Percentiles rank a stretch among this genome's conserved stretches.
phyloP scores from a whole-genome alignment of 441 rosid genomes.

The Adansonia rubrostipa region DNA sequence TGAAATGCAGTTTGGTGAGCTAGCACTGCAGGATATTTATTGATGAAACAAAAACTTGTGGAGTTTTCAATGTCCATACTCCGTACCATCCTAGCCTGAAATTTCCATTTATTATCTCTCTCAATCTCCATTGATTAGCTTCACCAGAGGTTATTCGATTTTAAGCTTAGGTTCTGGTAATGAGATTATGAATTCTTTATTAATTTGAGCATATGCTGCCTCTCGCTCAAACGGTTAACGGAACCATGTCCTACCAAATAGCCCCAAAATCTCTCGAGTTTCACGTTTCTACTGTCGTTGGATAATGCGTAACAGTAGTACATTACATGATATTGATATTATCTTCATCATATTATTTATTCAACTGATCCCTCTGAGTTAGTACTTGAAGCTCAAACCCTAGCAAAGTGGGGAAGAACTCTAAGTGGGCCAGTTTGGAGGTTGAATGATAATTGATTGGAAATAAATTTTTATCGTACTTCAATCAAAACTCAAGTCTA shows the following conservation, averaged over 20 bases:
- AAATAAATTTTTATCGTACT: constrained; percentile 34
- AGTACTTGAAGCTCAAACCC: not conserved
- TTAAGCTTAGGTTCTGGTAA: not conserved
- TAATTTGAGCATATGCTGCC: not conserved
- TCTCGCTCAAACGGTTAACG: not conserved
- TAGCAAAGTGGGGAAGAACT: not conserved
- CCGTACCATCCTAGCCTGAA: not conserved
- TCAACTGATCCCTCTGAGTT: no score
- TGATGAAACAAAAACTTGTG: constrained; percentile 13
- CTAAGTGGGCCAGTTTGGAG: constrained; percentile 10
- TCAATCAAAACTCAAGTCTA: not conserved
- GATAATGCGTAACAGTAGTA: no score
- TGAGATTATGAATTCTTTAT: not conserved
- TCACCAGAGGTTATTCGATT: not conserved
- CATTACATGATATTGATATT: no score
- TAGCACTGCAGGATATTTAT: constrained; percentile 13
- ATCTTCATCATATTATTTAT: no score
- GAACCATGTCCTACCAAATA: no score
- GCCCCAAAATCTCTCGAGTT: no score
- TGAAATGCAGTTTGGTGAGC: constrained; percentile 10
- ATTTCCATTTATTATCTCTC: constrained; percentile 10
- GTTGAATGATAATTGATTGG: constrained; percentile 25
- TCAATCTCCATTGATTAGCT: constrained; percentile 8
- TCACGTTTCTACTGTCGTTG: no score
- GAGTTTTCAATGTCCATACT: constrained; percentile 15